Evolutionary conservation across 169 alveolate genomes (phyloP), one percentile per base, ranked within the genome.

Genomic region (Plasmodium gallinaceum): DNA sequence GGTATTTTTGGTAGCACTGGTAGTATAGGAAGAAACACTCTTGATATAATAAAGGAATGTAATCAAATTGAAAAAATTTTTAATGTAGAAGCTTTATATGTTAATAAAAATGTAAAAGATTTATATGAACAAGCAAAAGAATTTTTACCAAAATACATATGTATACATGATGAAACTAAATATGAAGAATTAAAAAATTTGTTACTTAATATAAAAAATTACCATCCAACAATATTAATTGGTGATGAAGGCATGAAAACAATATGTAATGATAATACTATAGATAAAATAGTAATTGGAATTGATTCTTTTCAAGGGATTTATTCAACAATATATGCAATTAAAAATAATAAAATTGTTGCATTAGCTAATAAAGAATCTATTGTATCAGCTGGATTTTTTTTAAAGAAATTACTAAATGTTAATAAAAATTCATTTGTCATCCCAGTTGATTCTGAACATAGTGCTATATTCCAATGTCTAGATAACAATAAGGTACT

Each of bases 301-400:
- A 94, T 95, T 39, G 96, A 95, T 57, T 97, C 97, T n/a, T 95
- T 95, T 80, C 95, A 93, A 7, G 97, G 97, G 6, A 92, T 95
- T n/a, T 91, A 88, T 71, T 96, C 97, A n/a, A 95, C 97, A 5
- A 70, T 95, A 7, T 75, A 93, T 48, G 97, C 97, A 45, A 94
- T 96, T 16, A 87, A 83, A 60, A 75, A 89, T 54, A 96, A 96
- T 66, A 95, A 95, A 88, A 88, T 74, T 32, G 54, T 95, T 43
- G 96, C 97, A n/a, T 61, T 95, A 52, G 96, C 97, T 48, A 95
- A 95, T 93, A 95, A 95, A 73, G 97, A 95, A 64, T 91, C 97
- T 7, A 94, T 95, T 20, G 96, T 95, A 39, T 96, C 97, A 2
- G 97, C 97, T 22, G 97, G 96, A 78, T 74, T 57, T 48, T 61